These are phyloP conservation scores for Sugiyamaella valdiviana DNA, from an alignment of 805 yeast genomes.

Conservation along the genomic window DNA sequence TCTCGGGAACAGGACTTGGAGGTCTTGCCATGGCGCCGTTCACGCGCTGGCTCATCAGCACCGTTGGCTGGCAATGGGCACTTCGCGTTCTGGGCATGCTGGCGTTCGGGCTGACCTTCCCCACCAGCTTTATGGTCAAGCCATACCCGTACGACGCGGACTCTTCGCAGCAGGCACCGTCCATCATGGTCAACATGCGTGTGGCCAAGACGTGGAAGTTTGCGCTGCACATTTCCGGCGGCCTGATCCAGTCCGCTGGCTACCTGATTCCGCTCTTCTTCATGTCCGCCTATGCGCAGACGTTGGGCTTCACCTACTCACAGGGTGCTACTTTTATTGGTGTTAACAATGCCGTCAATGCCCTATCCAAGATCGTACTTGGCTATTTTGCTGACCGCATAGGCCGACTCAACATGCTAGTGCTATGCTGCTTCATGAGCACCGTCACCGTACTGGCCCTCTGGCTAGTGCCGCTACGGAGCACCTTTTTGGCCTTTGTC, in stretches of 20 bases:
- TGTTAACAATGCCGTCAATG: slow-evolving; percentile 20
- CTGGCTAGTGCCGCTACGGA: slow-evolving; percentile 15
- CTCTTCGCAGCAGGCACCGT: not conserved
- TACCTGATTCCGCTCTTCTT: slow-evolving; percentile 18
- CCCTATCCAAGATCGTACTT: slow-evolving; percentile 39
- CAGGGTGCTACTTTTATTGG: slow-evolving; percentile 20
- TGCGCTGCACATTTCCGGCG: slow-evolving; percentile 14
- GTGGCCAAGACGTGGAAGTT: slow-evolving; percentile 14
- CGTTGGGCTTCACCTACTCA: slow-evolving; percentile 17
- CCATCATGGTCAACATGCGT: slow-evolving; percentile 5
- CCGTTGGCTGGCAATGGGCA: slow-evolving; percentile 19
- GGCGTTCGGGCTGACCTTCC: slow-evolving; percentile 8
- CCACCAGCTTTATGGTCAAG: slow-evolving; percentile 12
- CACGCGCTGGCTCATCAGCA: slow-evolving; percentile 9
- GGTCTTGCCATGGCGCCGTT: slow-evolving; percentile 21
- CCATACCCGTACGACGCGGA: slow-evolving; percentile 8
- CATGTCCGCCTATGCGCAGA: slow-evolving; percentile 19
- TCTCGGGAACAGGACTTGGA: slow-evolving; percentile 24
- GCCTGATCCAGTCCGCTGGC: slow-evolving; percentile 17
- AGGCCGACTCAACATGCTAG: slow-evolving; percentile 54
- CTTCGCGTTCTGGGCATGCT: slow-evolving; percentile 16
- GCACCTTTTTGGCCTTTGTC: slow-evolving; percentile 17
- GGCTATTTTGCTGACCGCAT: slow-evolving; percentile 47
- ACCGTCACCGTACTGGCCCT: slow-evolving; percentile 44
- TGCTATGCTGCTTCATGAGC: slow-evolving; percentile 39